Conservation (phyloP, 495 filamentous ascomycete species). For the Penicillium malachiteum region DNA sequence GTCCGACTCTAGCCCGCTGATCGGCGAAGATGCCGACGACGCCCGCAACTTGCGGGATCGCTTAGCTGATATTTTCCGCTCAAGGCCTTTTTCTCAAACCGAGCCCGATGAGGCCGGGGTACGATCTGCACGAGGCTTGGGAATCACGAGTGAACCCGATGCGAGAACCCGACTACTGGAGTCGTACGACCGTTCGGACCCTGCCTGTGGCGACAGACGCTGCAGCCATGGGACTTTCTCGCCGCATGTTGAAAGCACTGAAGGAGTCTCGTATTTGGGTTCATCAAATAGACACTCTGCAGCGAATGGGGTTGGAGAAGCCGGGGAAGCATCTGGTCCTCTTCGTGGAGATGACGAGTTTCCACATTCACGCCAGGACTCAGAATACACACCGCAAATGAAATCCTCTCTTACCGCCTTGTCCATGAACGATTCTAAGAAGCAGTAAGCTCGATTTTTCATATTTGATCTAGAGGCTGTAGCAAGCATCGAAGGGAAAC, state of each 20-base stretch:
- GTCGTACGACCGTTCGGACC: constrained; percentile 36
- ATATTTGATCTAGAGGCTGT: neutral
- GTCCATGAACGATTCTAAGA: constrained; percentile 33
- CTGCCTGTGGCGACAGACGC: constrained; percentile 41
- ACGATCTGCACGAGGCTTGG: constrained; percentile 13
- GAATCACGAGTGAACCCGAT: constrained; percentile 23
- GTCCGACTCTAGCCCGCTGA: constrained; percentile 29
- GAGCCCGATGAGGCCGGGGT: constrained; percentile 5
- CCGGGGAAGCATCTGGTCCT: constrained; percentile 9
- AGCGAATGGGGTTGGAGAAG: constrained; percentile 12
- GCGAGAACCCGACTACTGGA: constrained; percentile 38
- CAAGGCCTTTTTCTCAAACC: constrained; percentile 5
- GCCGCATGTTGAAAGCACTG: constrained; percentile 54
- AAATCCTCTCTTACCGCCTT: constrained; percentile 29
- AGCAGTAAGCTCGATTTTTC: constrained; percentile 27
- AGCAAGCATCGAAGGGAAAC: neutral
- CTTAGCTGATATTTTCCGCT: constrained; percentile 37
- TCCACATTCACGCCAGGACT: constrained; percentile 22
- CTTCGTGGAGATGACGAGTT: constrained; percentile 14
- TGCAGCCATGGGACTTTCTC: constrained; percentile 83
- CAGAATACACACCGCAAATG: constrained; percentile 35
- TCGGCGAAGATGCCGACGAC: constrained; percentile 23
- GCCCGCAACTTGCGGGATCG: constrained; percentile 36
- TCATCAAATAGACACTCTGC: constrained; percentile 23
- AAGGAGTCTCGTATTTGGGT: constrained; percentile 37